Conservation (phyloP, 2,329 filamentous ascomycete species). For the Tolypocladium ovalisporum region DNA sequence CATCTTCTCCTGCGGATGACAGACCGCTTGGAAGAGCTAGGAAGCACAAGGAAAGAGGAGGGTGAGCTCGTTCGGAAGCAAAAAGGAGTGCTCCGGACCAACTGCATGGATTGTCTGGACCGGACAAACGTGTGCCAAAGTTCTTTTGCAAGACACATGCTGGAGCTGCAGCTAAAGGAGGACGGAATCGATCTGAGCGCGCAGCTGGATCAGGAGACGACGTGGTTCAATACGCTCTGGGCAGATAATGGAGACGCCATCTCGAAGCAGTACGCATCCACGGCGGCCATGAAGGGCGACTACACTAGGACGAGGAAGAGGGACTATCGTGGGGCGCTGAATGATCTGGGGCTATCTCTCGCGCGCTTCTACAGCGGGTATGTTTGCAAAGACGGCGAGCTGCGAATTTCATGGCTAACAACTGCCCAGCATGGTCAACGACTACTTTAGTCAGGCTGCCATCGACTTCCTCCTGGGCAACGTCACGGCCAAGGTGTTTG, state of each 20-base stretch:
- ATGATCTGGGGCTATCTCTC: conserved; percentile 81
- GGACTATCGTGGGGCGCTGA: conserved; percentile 82
- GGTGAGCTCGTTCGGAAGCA: conserved; percentile 41
- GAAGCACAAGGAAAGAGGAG: conserved; percentile 53
- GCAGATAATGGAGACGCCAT: conserved; percentile 96
- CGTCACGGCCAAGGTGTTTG: conserved; percentile 73
- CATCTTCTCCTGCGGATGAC: conserved; percentile 62
- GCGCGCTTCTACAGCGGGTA: conserved; percentile 62
- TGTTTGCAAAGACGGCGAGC: conserved; percentile 11
- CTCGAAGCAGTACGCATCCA: conserved; percentile 91
- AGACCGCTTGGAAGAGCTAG: conserved; percentile 55
- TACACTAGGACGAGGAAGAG: conserved; percentile 87
- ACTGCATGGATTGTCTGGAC: conserved; percentile 98
- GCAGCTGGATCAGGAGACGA: conserved; percentile 65
- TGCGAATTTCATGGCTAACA: conserved; percentile 5
- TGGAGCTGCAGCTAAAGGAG: conserved; percentile 67
- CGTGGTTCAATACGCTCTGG: conserved; percentile 96
- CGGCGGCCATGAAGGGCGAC: conserved; percentile 90
- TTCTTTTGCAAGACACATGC: conserved; percentile 71
- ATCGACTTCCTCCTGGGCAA: conserved; percentile 93
- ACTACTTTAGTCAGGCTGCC: conserved; percentile 90
- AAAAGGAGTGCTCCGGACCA: conserved; percentile 74
- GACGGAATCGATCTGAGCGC: conserved; percentile 68
- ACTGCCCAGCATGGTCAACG: conserved; percentile 75
- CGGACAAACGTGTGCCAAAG: conserved; percentile 94